phyloP scores from a whole-genome alignment of 257 asterid species.

The Nicotiana tabacum region DNA sequence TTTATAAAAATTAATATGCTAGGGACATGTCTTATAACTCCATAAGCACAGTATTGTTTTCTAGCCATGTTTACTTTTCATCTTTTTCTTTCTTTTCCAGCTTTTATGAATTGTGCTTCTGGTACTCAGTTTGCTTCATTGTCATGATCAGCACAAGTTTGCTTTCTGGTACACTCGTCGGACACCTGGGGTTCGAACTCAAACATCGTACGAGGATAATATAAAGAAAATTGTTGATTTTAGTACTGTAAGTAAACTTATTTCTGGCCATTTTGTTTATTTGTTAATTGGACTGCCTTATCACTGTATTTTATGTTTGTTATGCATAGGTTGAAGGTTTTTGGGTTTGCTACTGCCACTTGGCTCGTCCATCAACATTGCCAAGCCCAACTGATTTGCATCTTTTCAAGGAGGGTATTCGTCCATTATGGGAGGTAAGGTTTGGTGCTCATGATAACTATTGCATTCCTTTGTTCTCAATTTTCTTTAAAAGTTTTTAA shows the following conservation, averaged over 20 bases:
- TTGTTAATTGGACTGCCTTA: not conserved
- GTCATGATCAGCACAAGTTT: constrained; percentile 61
- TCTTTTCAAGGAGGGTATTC: constrained; percentile 95
- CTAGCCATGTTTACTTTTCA: constrained; percentile 12
- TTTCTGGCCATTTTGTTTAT: constrained; percentile 8
- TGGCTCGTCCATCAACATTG: constrained; percentile 75
- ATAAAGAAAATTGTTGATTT: constrained; percentile 88
- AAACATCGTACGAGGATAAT: constrained; percentile 87
- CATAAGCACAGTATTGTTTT: not conserved
- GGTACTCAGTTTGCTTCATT: constrained; percentile 5
- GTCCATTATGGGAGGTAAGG: constrained; percentile 96
- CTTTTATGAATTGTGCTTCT: not conserved
- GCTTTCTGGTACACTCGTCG: constrained; percentile 97
- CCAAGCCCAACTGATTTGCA: constrained; percentile 97
- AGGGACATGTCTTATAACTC: not conserved
- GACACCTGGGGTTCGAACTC: constrained; percentile 88
- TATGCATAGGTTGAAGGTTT: constrained; percentile 73
- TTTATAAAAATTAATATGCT: not conserved
- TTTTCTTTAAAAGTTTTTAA: not conserved
- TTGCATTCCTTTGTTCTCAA: not conserved
- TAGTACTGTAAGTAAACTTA: constrained; percentile 59
- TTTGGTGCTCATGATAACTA: constrained; percentile 13
- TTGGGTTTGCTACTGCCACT: constrained; percentile 95
- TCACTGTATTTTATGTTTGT: not conserved
- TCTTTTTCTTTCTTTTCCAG: not conserved